Evolutionary conservation across 2,329 filamentous ascomycete genomes (phyloP).

Genomic region (Annulohypoxylon truncatum): DNA sequence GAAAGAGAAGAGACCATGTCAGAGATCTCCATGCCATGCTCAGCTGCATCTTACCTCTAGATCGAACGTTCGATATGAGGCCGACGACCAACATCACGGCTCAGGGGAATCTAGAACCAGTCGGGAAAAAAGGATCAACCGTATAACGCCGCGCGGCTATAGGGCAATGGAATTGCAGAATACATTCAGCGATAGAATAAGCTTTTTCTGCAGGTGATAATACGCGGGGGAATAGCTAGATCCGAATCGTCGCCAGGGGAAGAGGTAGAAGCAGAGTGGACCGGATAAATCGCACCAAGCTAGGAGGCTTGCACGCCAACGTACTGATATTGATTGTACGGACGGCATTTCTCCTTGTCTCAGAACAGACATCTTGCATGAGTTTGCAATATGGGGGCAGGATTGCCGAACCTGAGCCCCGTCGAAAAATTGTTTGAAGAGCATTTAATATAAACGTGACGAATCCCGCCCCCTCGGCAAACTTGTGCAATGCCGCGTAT

Average conservation of each 20-base stretch:
- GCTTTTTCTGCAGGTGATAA: conserved; percentile 27
- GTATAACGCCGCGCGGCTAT: conserved; percentile 33
- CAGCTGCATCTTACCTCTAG: conserved; percentile 9
- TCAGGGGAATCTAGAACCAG: conserved; percentile 24
- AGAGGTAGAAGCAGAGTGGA: conserved; percentile 24
- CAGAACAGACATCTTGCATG: not conserved
- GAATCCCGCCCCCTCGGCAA: conserved; percentile 22
- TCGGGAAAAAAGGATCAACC: conserved; percentile 16
- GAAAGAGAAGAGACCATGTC: conserved; percentile 2
- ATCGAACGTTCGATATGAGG: conserved; percentile 25
- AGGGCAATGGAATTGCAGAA: conserved; percentile 15
- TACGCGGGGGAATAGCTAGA: conserved; percentile 35
- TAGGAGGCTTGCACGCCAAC: conserved; percentile 14
- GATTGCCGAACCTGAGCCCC: conserved; percentile 17
- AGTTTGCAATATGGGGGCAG: conserved; percentile 13
- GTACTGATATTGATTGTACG: conserved; percentile 21
- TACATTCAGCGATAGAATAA: conserved; percentile 23
- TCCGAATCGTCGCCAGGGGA: conserved; percentile 34
- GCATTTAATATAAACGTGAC: conserved; percentile 21
- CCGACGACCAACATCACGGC: conserved; percentile 11
- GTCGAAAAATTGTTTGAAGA: not conserved
- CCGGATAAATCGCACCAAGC: conserved; percentile 42
- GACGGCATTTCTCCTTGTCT: conserved; percentile 28
- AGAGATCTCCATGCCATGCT: conserved; percentile 6
- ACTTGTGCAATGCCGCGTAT: not conserved